These are phyloP conservation scores for Sugiyamaella novakii DNA, from an alignment of 1,139 yeast genomes.

Conservation along the genomic window DNA sequence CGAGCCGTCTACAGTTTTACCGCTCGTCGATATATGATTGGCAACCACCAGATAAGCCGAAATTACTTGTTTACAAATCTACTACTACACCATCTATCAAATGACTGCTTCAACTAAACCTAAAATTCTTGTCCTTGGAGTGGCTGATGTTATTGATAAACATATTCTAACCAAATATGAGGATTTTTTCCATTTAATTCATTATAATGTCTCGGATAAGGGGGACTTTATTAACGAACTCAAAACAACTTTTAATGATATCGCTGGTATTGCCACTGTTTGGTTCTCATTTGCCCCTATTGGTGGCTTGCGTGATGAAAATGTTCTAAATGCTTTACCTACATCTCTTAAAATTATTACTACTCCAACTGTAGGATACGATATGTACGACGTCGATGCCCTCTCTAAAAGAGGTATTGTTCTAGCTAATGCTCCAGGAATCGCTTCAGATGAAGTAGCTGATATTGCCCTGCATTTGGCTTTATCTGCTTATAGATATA, in stretches of 20 bases:
- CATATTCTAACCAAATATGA: constrained; percentile 3
- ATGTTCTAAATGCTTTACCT: constrained; percentile 56
- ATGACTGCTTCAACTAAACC: constrained; percentile 8
- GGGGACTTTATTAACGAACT: constrained; percentile 9
- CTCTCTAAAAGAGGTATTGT: constrained; percentile 49
- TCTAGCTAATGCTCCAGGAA: constrained; percentile 57
- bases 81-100: not conserved
- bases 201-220: constrained; percentile 6
- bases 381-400: constrained; percentile 55
- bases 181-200: not conserved
- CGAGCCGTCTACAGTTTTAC: too few relatives aligned
- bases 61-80: not conserved
- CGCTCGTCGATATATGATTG: too few relatives aligned
- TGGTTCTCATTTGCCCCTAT: constrained; percentile 21
- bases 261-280: constrained; percentile 10
- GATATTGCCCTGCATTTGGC: constrained; percentile 67
- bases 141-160: constrained; percentile 4
- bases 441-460: constrained; percentile 71
- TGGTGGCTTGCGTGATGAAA: constrained; percentile 40
- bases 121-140: constrained; percentile 12
- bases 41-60: too few relatives aligned
- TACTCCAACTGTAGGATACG: constrained; percentile 72
- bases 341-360: constrained; percentile 56
- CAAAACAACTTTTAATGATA: constrained; percentile 5
- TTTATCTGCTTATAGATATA: constrained; percentile 63